Evolutionary conservation across 768 basidiomycete species (phyloP).

Genomic region (Tricholoma hemisulphureum): DNA sequence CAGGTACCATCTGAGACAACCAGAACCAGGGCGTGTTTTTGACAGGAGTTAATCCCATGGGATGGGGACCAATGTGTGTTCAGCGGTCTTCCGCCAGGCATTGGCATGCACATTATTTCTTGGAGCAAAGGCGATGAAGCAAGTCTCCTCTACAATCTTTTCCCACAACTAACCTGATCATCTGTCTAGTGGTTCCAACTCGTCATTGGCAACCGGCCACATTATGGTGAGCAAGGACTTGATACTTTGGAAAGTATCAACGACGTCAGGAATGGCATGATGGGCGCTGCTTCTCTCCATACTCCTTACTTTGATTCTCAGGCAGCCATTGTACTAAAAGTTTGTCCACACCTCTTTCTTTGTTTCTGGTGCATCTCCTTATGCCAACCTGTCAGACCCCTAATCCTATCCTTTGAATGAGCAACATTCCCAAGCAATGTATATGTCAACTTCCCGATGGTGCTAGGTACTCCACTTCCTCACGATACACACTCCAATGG

Average conservation of each 20-base stretch:
- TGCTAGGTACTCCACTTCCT: slow-evolving; percentile 2
- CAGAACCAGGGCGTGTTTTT: not conserved
- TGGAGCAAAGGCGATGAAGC: slow-evolving; percentile 8
- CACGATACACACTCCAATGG: slow-evolving; percentile 9
- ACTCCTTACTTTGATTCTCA: not conserved
- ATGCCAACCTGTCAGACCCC: slow-evolving; percentile 1
- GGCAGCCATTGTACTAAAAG: slow-evolving; percentile 1
- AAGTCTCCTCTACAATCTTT: not conserved
- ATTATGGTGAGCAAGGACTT: not conserved
- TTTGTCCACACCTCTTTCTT: not conserved
- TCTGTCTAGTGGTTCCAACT: slow-evolving; percentile 2
- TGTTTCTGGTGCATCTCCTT: not conserved
- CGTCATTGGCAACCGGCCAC: slow-evolving; percentile 2
- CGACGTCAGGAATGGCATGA: slow-evolving; percentile 2
- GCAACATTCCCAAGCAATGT: not conserved
- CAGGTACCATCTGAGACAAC: not conserved
- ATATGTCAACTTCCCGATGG: not conserved
- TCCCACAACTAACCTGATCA: not conserved
- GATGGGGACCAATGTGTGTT: slow-evolving; percentile 5
- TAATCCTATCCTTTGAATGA: slow-evolving; percentile 1
- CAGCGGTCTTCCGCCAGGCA: not conserved
- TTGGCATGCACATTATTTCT: slow-evolving; percentile 8
- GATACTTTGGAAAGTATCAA: not conserved
- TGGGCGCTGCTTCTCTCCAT: not conserved
- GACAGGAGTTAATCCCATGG: not conserved